These are phyloP conservation scores for Pythium brachiatum DNA, from an alignment of 352 stramenopile species.

Conservation along the genomic window DNA sequence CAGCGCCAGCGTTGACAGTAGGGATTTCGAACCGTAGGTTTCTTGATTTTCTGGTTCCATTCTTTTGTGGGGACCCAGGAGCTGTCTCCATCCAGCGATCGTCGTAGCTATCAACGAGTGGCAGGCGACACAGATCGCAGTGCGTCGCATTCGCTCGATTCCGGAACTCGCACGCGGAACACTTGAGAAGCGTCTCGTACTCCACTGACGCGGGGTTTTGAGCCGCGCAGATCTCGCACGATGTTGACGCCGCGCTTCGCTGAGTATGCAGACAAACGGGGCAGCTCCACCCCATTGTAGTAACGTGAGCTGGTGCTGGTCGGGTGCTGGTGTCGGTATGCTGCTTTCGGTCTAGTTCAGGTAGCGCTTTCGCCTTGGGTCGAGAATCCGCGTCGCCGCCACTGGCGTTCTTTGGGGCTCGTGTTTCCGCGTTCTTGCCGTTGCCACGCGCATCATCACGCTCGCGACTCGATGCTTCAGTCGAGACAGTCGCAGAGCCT, in stretches of 20 bases:
- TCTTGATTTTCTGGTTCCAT: conserved; percentile 2
- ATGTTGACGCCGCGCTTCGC: conserved; percentile 32
- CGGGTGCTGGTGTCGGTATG: not conserved
- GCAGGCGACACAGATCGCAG: conserved; percentile 63
- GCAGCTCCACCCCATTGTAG: conserved; percentile 43
- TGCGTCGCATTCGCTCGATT: conserved; percentile 42
- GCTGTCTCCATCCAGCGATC: not conserved
- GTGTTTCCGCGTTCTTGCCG: conserved; percentile 1
- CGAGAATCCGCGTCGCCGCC: not conserved
- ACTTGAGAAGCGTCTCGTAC: conserved; percentile 55
- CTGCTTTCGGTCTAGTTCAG: conserved; percentile 5
- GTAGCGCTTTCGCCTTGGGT: not conserved
- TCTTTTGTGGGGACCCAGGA: conserved; percentile 3
- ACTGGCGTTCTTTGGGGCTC: not conserved
- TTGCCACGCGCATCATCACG: not conserved
- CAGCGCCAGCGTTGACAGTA: not conserved
- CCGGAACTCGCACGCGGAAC: conserved; percentile 58
- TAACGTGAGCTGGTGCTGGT: not conserved
- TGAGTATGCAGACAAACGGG: conserved; percentile 73
- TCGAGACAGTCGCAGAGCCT: not conserved
- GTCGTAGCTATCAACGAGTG: conserved; percentile 15
- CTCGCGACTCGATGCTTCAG: not conserved
- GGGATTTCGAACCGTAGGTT: conserved; percentile 17
- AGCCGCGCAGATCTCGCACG: conserved; percentile 73
- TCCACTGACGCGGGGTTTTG: conserved; percentile 59